Base-by-base conservation (phyloP, 805 yeast genomes). In the Starmerella bombicola region DNA sequence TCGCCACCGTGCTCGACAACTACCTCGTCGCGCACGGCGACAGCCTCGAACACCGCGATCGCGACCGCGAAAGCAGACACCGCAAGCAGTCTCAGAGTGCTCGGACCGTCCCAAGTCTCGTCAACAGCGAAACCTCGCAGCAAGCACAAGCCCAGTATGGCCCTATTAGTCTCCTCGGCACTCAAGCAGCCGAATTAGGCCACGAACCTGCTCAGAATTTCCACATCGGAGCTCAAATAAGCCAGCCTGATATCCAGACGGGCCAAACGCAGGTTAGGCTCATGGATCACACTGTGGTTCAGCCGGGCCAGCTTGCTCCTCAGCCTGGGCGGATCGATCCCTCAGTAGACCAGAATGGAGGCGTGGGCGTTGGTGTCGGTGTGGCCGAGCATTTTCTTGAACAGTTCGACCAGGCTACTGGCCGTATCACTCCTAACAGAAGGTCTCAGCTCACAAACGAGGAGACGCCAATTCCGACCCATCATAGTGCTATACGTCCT, bases 1-100 rank as follows among this genome's bases (percentile, higher is more conserved):
- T 88, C 31, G 91, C 95, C 40, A 86, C 98, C 1, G 80, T 91
- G 2, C 67, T 88, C 49, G 97, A 91, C 59, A 86, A 88, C 60
- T 88, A 80, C 58, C 64, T 49, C 15, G 47, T 43, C 20, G 43
- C 38, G 5, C 46, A 44, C 30, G 49, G 45, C 33, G 46, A 45
- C 22, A 16, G 31, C 22, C 37, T 45, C n/a, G 49, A 42, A 41
- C 37, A 43, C 32, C 33, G 49, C 21, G 47, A 39, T 30, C 45
- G 45, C 33, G 45, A 37, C 18, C 29, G 47, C 15, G 40, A 18
- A 23, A 17, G 32, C 18, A 9, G 32, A 9, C 32, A 29, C 32
- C 32, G 32, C 32, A 24, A 13, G 13, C 12, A 9, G 9, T 13
- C 12, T 13, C 9, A 24, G 12, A 24, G 13, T 24, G 28, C 28